Evolutionary conservation across 345 rosid species (phyloP), one percentile per base, ranked within the genome.

Genomic region (Eucalyptus lansdowneana): DNA sequence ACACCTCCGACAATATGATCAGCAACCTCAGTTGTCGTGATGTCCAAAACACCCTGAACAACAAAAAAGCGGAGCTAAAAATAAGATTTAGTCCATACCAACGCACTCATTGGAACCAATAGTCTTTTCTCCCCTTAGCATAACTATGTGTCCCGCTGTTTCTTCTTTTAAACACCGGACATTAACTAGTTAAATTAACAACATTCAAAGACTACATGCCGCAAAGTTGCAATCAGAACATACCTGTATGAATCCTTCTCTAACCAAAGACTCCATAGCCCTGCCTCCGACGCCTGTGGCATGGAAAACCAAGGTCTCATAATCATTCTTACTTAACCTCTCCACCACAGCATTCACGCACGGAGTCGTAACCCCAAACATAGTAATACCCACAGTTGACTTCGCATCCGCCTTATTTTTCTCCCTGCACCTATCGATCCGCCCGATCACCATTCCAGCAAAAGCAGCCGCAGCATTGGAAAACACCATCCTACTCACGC

Each of bases 221-320:
- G 5, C 27, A 56, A 65, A 42, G 50, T 88, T 60, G 80, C 58
- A 65, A n/a, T 86, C 44, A 53, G 88, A 16, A 90, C 83, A 65
- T 90, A 97, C 99, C 97, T 96, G 95, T 87, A 97, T 95, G 90
- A 96, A 93, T 25, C 99, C 99, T 91, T 96, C 93, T 80, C 92
- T 91, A 89, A 96, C 96, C 89, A 97, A 92, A 90, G 95, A 94
- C 90, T 97, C 99, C 99, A 97, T 96, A 29, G 99, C 97, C 90
- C 94, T 96, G 86, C 99, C 99, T 60, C 99, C 99, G 8, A 95
- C 93, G 42, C 99, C 99, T 21, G 98, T 97, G 90, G 99, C 99
- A 92, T 97, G 99, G 89, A 97, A 97, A 91, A 97, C 94, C 90
- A 97, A 91, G 58, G 96, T 94, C 93, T 97, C 99, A n/a, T 92